Evolutionary conservation across 2,329 filamentous ascomycete species (phyloP).

Genomic region (Colletotrichum acutatum): DNA sequence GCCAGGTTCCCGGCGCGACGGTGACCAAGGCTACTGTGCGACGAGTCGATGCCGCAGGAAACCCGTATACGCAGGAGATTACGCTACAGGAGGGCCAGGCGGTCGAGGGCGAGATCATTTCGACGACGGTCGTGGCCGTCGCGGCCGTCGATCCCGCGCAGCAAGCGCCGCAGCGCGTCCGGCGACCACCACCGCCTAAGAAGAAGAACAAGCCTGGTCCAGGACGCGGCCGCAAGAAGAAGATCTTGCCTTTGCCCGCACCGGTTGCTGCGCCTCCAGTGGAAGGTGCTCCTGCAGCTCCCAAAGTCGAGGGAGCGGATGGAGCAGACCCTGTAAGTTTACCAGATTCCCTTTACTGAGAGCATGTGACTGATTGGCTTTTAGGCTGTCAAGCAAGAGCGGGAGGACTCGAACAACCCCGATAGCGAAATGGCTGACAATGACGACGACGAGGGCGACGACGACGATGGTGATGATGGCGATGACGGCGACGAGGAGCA

Average conservation of each 20-base stretch:
- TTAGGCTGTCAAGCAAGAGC: slow-evolving; percentile 55
- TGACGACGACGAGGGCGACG: slow-evolving; percentile 59
- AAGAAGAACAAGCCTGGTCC: slow-evolving; percentile 81
- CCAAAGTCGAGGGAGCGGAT: slow-evolving; percentile 30
- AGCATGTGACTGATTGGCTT: slow-evolving; percentile 37
- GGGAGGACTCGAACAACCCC: slow-evolving; percentile 55
- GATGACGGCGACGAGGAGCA: slow-evolving; percentile 58
- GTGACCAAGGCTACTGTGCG: slow-evolving; percentile 84
- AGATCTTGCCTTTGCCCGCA: slow-evolving; percentile 63
- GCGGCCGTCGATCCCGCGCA: slow-evolving; percentile 64
- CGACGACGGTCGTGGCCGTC: slow-evolving; percentile 65
- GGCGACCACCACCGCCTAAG: slow-evolving; percentile 80
- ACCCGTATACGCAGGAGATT: slow-evolving; percentile 85
- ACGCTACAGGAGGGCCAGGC: slow-evolving; percentile 82
- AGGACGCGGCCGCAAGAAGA: slow-evolving; percentile 83
- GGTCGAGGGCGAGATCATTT: slow-evolving; percentile 84
- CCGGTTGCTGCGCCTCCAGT: slow-evolving; percentile 44
- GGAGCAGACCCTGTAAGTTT: slow-evolving; percentile 33
- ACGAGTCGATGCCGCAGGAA: slow-evolving; percentile 81
- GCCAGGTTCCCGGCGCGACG: slow-evolving; percentile 60
- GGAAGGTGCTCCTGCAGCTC: slow-evolving; percentile 43
- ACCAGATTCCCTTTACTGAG: not conserved
- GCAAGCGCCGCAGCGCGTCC: slow-evolving; percentile 56
- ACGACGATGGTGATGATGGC: slow-evolving; percentile 59
- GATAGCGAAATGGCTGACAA: slow-evolving; percentile 66